phyloP scores from a whole-genome alignment of 176 grass and related monocot species.

The Chrysopogon serrulatus region DNA sequence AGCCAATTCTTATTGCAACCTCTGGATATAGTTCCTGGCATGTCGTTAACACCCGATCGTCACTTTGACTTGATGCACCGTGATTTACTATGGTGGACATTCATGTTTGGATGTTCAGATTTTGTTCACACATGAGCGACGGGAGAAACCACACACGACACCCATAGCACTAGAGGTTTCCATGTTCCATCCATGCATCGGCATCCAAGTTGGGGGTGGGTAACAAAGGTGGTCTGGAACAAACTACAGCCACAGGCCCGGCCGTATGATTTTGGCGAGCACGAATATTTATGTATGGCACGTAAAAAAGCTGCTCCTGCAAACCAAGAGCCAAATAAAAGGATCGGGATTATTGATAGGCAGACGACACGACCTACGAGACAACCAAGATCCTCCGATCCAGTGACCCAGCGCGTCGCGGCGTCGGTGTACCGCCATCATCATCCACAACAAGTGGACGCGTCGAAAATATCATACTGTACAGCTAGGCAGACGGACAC shows the following conservation, averaged over 20 bases:
- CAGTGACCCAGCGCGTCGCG: not conserved
- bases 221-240: not conserved
- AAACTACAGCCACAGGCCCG: not conserved
- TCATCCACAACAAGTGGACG: not conserved
- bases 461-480: constrained; percentile 11
- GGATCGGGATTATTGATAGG: not conserved
- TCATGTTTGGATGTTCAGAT: not conserved
- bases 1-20: not conserved
- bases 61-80: not conserved
- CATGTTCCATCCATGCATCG: too few species aligned
- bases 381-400: not conserved
- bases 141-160: not conserved
- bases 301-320: not conserved
- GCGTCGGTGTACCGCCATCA: not conserved
- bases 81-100: not conserved
- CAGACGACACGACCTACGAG: not conserved
- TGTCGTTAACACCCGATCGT: not conserved
- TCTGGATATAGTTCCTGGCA: not conserved
- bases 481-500: not conserved
- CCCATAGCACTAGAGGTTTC: not conserved
- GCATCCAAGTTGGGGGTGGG: not conserved
- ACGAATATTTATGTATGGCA: not conserved
- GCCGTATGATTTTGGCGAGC: not conserved
- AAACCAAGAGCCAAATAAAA: not conserved
- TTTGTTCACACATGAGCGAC: not conserved